A percentile compares a stretch with the other conserved stretches of the same genome.
These are phyloP conservation scores for Neurospora sp. DNA, from an alignment of 495 filamentous ascomycete species.

Conservation along the genomic window DNA sequence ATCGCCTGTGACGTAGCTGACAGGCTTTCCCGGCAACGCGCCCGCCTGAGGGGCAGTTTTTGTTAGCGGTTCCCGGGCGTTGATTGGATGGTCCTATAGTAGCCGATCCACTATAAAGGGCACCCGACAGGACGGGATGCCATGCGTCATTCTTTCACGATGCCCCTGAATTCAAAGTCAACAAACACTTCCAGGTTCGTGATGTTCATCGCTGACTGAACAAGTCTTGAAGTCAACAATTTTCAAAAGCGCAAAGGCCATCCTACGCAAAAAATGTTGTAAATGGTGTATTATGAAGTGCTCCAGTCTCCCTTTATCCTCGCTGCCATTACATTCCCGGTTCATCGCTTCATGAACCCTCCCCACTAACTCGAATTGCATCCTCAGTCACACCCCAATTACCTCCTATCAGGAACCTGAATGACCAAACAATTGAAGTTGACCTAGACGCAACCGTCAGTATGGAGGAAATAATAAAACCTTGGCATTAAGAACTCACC, in stretches of 20 bases:
- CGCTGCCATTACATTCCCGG: neutral
- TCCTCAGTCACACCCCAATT: neutral
- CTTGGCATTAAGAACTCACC: constrained; percentile 25
- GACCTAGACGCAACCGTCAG: constrained; percentile 15
- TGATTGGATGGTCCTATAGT: neutral
- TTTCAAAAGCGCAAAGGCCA: too few relatives aligned
- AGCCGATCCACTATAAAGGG: neutral
- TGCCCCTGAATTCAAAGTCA: neutral
- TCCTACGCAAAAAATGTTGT: too few relatives aligned
- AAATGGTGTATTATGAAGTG: too few relatives aligned
- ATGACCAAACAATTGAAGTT: constrained; percentile 35
- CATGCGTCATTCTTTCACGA: neutral
- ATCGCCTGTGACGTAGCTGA: neutral
- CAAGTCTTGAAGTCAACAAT: too few relatives aligned
- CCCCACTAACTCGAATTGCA: neutral
- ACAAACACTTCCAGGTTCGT: neutral
- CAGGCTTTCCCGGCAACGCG: neutral
- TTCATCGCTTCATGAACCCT: neutral
- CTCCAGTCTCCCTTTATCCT: neutral
- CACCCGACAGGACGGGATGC: neutral
- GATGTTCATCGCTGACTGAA: neutral
- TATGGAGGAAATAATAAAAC: neutral
- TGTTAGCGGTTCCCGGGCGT: neutral
- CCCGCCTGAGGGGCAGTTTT: neutral
- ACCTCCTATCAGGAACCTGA: constrained; percentile 13